These are phyloP conservation scores for Wickerhamiella nectarea DNA, from an alignment of 805 yeast species.

Conservation along the genomic window DNA sequence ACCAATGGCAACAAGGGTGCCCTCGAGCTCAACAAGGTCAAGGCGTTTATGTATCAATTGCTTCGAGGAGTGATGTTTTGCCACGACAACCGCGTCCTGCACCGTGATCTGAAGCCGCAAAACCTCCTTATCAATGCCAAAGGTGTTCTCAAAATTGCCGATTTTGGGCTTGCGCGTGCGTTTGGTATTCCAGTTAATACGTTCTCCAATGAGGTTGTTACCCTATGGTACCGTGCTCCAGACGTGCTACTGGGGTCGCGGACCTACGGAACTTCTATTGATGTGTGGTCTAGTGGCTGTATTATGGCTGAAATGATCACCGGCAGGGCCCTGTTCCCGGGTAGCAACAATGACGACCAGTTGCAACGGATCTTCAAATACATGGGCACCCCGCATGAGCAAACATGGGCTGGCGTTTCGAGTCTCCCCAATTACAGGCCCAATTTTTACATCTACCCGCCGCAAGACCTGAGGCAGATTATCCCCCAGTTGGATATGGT, in stretches of 20 bases:
- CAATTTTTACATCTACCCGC: constrained; percentile 72
- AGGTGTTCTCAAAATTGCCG: constrained; percentile 89
- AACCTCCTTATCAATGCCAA: constrained; percentile 76
- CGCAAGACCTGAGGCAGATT: constrained; percentile 66
- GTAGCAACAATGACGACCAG: constrained; percentile 92
- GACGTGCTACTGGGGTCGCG: constrained; percentile 91
- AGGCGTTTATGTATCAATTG: constrained; percentile 88
- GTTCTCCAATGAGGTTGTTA: constrained; percentile 92
- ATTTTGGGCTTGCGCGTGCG: constrained; percentile 94
- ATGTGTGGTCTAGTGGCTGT: constrained; percentile 98
- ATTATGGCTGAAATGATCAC: constrained; percentile 96
- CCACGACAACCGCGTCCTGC: constrained; percentile 73
- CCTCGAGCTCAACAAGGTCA: constrained; percentile 56
- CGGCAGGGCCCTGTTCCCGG: constrained; percentile 95
- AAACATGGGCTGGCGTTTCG: constrained; percentile 95
- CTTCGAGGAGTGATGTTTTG: constrained; percentile 80
- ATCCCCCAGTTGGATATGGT: constrained; percentile 57
- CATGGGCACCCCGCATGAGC: constrained; percentile 93
- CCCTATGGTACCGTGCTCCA: constrained; percentile 96
- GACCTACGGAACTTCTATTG: constrained; percentile 91
- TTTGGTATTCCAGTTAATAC: constrained; percentile 97
- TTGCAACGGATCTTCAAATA: constrained; percentile 78
- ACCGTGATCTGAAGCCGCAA: constrained; percentile 84
- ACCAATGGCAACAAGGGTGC: constrained; percentile 64
- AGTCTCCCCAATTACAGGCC: constrained; percentile 64